Evolutionary conservation across 2,329 filamentous ascomycete species (phyloP), one percentile per base, ranked within the genome.

Genomic region (Hypoxylon sp.): DNA sequence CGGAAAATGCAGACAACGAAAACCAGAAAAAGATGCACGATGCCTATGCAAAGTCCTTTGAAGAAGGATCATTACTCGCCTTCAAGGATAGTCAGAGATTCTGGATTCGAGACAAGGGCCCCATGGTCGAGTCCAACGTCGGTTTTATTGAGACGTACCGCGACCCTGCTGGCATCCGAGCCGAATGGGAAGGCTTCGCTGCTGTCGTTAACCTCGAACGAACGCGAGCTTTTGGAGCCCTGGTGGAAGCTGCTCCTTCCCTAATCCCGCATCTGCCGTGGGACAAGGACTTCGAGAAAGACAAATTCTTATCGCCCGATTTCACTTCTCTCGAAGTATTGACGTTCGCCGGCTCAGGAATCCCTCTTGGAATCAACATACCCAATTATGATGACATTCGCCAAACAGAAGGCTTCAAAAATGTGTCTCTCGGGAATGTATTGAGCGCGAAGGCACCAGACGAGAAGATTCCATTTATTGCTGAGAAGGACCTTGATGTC

Each of bases 261-360:
- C 90, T 97, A 76, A 97, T 99, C 54, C 93, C 94, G 5, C 88
- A 96, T 67, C 83, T 99, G 12, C 96, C 96, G 0, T 99, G 96
- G 96, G 83, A 84, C 34, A 86, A 87, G 48, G 91, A 93, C 0
- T 99, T 98, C 71, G 96, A 99, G 77, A 98, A 98, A 80, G 94
- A 97, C 82, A 94, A 91, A 75, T 99, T 99, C 79, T 81, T 97
- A 34, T 95, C 93, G 55, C 96, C 96, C 0, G 96, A 99, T 78
- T 99, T 99, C 76, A 98, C 96, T 0, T 96, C 92, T 8, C 85
- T 98, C 1, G 96, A 99, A 78, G 94, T 97, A 2, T 80, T 97
- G 65, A 93, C 91, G 0, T 97, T 97, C 72, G 86, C 87, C 76
- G 87, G 83, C 54, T 89, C 84, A 63, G 90, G 87, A 61, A 91